Evolutionary conservation across 2,329 filamentous ascomycete genomes (phyloP), one percentile per base, ranked within the genome.

Genomic region (Aspergillus pseudoglaucus): DNA sequence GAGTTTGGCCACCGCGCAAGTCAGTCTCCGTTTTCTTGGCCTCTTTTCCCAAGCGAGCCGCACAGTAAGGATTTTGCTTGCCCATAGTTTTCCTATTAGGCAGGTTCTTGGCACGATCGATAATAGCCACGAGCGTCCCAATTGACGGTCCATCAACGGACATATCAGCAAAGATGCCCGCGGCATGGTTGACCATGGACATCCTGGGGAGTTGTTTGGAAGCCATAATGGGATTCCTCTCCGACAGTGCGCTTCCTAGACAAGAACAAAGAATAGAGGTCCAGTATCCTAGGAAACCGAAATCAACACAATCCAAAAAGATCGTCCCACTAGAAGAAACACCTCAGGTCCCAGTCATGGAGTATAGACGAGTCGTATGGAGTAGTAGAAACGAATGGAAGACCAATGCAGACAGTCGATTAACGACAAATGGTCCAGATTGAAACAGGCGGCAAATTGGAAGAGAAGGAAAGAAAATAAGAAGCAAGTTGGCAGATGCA

Each of bases 21-120:
- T 98, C 93, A 4, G 91, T 96, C 37, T 86, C 85, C 2, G 93
- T 98, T 78, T 96, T 96, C 75, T 94, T 95, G 42, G 93, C 93
- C 71, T 97, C 90, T 69, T 98, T 98, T 30, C 91, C 93, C 41
- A 98, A 74, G 46, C 93, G 80, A 27, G 90, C 90, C 33, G 93
- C 93, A 70, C 90, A 96, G 70, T 97, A 98, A 0, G 93, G 91
- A 66, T 97, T 90, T 73, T 98, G 93, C 73, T 98, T 98, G 47
- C 93, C 93, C 76, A 98, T 96, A 5, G 90, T 93, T 75, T 95
- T 95, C 59, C 90, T 77, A 72, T 98, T 98, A 44, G 93, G 93
- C 58, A 98, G 74, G 67, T 98, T 98, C 80, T 95, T 97, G 45
- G 90, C 93, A 58, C 90, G 82, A 73, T 98, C 93, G 62, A 97